Conservation (phyloP, 345 rosid species). For the Syzygium oleosum region DNA sequence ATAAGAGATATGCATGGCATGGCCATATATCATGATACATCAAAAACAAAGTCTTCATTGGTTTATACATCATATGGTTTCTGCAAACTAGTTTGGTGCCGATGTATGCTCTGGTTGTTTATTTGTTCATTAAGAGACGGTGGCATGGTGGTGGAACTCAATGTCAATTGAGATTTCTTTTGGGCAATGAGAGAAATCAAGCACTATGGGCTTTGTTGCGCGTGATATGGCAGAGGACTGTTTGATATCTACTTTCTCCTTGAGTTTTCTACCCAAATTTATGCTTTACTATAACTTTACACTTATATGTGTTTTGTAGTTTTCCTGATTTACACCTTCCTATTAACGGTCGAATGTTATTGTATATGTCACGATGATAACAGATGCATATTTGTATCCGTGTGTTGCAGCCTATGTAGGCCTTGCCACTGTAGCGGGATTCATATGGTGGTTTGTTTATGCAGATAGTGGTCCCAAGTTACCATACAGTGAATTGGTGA, state of each 20-base stretch:
- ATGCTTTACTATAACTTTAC: background rate
- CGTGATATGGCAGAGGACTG: background rate
- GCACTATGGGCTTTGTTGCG: background rate
- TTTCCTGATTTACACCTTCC: background rate
- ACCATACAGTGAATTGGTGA: slow-evolving; percentile 81
- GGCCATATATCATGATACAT: background rate
- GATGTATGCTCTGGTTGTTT: background rate
- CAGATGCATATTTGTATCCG: background rate
- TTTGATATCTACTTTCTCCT: background rate
- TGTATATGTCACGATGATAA: background rate
- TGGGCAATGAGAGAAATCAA: background rate
- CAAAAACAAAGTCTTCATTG: background rate
- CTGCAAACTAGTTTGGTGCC: background rate
- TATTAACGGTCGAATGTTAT: background rate
- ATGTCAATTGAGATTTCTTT: background rate
- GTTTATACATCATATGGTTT: background rate
- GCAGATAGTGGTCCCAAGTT: slow-evolving; percentile 81
- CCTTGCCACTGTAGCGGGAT: slow-evolving; percentile 97
- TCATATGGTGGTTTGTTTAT: slow-evolving; percentile 95
- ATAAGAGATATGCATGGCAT: background rate
- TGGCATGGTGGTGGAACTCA: background rate
- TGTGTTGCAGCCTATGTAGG: slow-evolving; percentile 88
- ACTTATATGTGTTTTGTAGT: background rate
- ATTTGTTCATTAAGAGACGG: background rate
- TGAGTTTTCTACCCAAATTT: background rate